A percentile compares a stretch with the other conserved stretches of the same genome.
These are phyloP conservation scores for Cadophora gregata DNA, from an alignment of 2,329 filamentous ascomycete species.

Conservation along the genomic window DNA sequence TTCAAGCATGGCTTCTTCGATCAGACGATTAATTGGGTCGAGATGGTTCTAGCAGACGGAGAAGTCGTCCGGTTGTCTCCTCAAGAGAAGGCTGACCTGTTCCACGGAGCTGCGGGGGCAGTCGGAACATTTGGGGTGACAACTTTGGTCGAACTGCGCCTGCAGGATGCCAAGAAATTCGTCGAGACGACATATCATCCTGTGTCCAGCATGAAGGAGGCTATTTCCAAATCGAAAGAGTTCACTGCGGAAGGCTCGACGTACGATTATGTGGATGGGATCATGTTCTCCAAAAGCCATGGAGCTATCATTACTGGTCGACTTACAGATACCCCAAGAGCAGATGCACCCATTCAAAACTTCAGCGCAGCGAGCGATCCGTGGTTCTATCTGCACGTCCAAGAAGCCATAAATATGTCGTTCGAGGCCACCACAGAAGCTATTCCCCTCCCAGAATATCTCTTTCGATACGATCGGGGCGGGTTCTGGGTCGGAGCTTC, in stretches of 20 bases:
- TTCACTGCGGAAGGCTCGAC: slow-evolving; percentile 36
- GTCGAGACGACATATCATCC: slow-evolving; percentile 62
- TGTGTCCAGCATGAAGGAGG: slow-evolving; percentile 49
- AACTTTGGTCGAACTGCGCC: slow-evolving; percentile 63
- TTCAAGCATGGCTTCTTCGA: slow-evolving; percentile 73
- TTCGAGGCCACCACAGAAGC: slow-evolving; percentile 44
- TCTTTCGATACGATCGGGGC: slow-evolving; percentile 68
- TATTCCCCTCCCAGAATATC: slow-evolving; percentile 57
- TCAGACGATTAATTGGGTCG: slow-evolving; percentile 63
- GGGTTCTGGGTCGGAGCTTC: slow-evolving; percentile 69
- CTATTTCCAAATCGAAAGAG: slow-evolving; percentile 50
- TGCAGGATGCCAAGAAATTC: slow-evolving; percentile 58
- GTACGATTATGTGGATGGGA: slow-evolving; percentile 68
- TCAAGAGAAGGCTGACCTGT: slow-evolving; percentile 58
- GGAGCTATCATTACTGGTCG: slow-evolving; percentile 61
- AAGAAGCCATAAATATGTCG: slow-evolving; percentile 44
- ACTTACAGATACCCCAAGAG: slow-evolving; percentile 49
- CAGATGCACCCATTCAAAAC: slow-evolving; percentile 39
- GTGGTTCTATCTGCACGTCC: slow-evolving; percentile 70
- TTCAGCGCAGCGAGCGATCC: slow-evolving; percentile 63
- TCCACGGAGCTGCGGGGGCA: slow-evolving; percentile 62
- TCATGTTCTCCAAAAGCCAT: slow-evolving; percentile 53
- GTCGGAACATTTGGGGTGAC: slow-evolving; percentile 66
- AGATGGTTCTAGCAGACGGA: slow-evolving; percentile 67
- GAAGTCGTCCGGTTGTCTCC: slow-evolving; percentile 55